Evolutionary conservation across 1,284 basidiomycete genomes (phyloP).

Genomic region (Puccinia horiana): DNA sequence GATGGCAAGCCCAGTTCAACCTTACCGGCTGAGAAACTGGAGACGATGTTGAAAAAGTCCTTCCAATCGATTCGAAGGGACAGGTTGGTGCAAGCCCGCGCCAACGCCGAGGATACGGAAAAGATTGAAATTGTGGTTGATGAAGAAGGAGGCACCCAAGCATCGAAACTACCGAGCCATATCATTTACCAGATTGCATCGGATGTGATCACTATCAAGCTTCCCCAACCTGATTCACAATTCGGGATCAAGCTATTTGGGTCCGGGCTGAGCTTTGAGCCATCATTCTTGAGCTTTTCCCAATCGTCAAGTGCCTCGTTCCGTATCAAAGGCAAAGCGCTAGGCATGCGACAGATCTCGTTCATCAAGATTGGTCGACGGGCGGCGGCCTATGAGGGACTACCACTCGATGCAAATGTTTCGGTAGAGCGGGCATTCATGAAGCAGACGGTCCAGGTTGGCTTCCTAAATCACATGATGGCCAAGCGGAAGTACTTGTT

Average conservation of each 20-base stretch:
- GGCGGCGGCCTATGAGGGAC: slow-evolving; percentile 73
- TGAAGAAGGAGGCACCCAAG: not conserved
- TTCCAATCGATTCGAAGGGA: slow-evolving; percentile 39
- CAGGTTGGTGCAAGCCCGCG: slow-evolving; percentile 63
- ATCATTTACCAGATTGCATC: slow-evolving; percentile 82
- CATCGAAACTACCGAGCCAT: slow-evolving; percentile 67
- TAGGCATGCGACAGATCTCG: slow-evolving; percentile 78
- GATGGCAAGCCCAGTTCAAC: not conserved
- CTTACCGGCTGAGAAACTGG: slow-evolving; percentile 25
- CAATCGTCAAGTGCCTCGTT: slow-evolving; percentile 78
- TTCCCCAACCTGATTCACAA: slow-evolving; percentile 75
- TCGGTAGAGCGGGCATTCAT: slow-evolving; percentile 86
- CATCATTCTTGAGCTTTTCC: slow-evolving; percentile 74
- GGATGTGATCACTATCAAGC: slow-evolving; percentile 76
- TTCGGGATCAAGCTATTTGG: slow-evolving; percentile 79
- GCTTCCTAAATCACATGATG: slow-evolving; percentile 73
- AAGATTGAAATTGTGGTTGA: slow-evolving; percentile 65
- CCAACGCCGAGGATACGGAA: slow-evolving; percentile 71
- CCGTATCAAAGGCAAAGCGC: slow-evolving; percentile 74
- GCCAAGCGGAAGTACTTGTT: slow-evolving; percentile 85
- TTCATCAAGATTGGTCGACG: slow-evolving; percentile 77
- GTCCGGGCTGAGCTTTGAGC: slow-evolving; percentile 81
- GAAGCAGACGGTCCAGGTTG: slow-evolving; percentile 86
- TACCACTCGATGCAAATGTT: slow-evolving; percentile 74
- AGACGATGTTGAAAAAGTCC: slow-evolving; percentile 27